Base-by-base conservation (phyloP, 257 asterid species). In the Mitragyna speciosa region DNA sequence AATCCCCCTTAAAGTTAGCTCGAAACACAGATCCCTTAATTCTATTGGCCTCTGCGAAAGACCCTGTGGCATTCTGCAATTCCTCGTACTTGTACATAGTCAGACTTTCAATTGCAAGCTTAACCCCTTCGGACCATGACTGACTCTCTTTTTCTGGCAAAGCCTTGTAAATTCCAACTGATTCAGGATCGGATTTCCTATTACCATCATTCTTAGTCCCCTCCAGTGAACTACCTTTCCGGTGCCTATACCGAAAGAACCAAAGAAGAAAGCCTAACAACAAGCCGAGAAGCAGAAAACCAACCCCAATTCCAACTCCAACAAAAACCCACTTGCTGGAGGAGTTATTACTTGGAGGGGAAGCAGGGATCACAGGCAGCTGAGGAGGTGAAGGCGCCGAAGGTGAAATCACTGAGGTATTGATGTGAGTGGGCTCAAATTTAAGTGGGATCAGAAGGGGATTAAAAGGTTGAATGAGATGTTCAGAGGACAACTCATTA, bases 1-100 rank as follows among this genome's bases (percentile, higher is more conserved):
- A 68, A 39, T 91, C 94, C n/a, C 94, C 96, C 47, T 87, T 86
- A 80, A 91, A 88, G 33, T 74, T 79, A 5, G 81, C 92, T 6
- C 59, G 82, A 73, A 81, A 91, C 10, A 89, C 92, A 0, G 94
- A 86, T 36, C 91, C 91, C 16, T 77, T 77, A 43, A 87, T 85
- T 73, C 89, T 78, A 54, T 83, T 87, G 22, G 87, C 79, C 72
- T 85, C 90, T 0, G 90, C 70, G 17, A 91, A 90, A 6, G 77
- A 80, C 17, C 63, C 80, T 0, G 94, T 90, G 58, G 94, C 94
- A 31, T 66, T 84, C 72, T 87, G 86, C 83, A 91, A 10, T 0
- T 91, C 93, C 66, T 87, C 89, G 36, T 84, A 81, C 65, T 68
- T 85, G 85, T 91, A 91, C 9, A 86, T 6, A 28, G 86, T 88